A percentile compares a stretch with the other conserved stretches of the same genome.
Conservation (phyloP, 1,284 basidiomycete species). For the Coniophora puteana region DNA sequence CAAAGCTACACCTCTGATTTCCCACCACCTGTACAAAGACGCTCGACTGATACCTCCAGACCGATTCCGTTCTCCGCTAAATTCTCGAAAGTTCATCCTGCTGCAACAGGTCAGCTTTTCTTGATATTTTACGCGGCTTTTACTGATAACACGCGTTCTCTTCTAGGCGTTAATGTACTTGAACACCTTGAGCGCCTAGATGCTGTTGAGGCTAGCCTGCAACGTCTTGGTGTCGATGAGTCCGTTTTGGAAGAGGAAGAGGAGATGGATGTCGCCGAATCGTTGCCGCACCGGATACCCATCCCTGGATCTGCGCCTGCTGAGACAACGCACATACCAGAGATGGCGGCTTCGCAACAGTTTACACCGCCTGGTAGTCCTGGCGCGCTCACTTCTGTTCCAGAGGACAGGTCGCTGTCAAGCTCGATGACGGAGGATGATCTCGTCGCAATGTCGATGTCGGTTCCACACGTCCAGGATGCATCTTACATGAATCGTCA, state of each 20-base stretch:
- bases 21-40: constrained; percentile 65
- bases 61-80: constrained; percentile 79
- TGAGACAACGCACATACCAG: too few species aligned
- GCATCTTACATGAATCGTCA: constrained; percentile 32
- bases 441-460: constrained; percentile 69
- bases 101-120: constrained; percentile 72
- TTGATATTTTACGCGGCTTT: too few species aligned
- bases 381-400: constrained; percentile 43
- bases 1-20: constrained; percentile 61
- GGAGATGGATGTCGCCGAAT: constrained; percentile 50
- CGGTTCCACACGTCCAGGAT: constrained; percentile 62
- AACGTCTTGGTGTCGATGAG: constrained; percentile 61
- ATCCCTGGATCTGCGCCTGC: constrained; percentile 15
- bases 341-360: constrained; percentile 33
- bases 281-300: constrained; percentile 25
- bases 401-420: constrained; percentile 44
- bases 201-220: constrained; percentile 73
- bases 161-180: constrained; percentile 71
- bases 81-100: constrained; percentile 74
- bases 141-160: too few species aligned
- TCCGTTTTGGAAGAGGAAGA: constrained; percentile 46
- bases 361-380: constrained; percentile 50
- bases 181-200: constrained; percentile 80
- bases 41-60: constrained; percentile 60
- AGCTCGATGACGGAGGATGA: constrained; percentile 68